Conservation (phyloP, 345 rosid species). For the Aethionema arabicum region DNA sequence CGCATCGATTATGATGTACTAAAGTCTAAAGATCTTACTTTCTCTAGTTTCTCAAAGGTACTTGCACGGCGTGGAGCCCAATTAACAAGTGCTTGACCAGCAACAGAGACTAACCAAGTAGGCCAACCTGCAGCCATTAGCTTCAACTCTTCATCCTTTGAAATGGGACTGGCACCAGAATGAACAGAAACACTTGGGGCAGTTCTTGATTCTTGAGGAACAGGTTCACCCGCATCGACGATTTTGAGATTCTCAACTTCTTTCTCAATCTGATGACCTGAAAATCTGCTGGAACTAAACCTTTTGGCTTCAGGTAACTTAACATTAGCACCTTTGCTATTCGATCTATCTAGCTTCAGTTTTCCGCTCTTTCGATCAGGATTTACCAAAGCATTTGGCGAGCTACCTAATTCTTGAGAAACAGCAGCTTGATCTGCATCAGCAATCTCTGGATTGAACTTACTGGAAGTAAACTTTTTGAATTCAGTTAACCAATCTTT, state of each 20-base stretch:
- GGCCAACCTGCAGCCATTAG: constrained; percentile 74
- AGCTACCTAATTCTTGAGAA: too few relatives aligned
- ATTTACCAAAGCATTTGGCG: neutral
- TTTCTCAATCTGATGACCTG: constrained; percentile 50
- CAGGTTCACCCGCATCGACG: neutral
- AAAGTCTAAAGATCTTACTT: constrained; percentile 45
- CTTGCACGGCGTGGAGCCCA: constrained; percentile 85
- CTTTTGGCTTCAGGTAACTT: constrained; percentile 50
- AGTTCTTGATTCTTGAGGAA: constrained; percentile 25
- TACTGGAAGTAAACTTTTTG: too few relatives aligned
- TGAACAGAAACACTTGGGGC: constrained; percentile 16
- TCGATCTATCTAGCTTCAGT: constrained; percentile 42
- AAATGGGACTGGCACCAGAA: constrained; percentile 44
- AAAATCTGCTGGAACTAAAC: constrained; percentile 43
- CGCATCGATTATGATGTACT: neutral
- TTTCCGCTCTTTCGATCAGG: constrained; percentile 55
- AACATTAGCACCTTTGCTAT: constrained; percentile 51
- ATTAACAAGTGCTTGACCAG: constrained; percentile 79
- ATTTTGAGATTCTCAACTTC: constrained; percentile 13
- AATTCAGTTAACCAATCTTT: too few relatives aligned
- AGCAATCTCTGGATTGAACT: too few relatives aligned
- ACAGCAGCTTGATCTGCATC: too few relatives aligned
- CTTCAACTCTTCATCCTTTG: constrained; percentile 49
- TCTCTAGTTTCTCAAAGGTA: constrained; percentile 77
- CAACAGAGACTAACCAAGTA: constrained; percentile 72